Evolutionary conservation across 2,329 filamentous ascomycete genomes (phyloP).

Genomic region (Cercospora canescens): DNA sequence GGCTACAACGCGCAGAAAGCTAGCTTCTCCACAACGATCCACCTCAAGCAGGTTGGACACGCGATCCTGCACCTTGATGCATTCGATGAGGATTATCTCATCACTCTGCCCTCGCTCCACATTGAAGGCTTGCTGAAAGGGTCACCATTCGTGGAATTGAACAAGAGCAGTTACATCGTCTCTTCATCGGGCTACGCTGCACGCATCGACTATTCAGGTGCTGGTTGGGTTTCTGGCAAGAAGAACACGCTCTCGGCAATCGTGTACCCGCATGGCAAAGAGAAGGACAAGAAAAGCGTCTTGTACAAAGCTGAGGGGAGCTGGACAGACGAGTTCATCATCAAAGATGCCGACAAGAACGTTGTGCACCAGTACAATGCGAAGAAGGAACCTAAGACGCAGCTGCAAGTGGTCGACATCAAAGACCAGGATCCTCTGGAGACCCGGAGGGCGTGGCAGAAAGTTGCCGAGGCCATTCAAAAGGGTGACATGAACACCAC

Average conservation of each 20-base stretch:
- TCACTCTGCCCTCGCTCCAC: slow-evolving; percentile 86
- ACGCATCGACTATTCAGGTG: slow-evolving; percentile 90
- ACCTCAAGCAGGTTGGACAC: slow-evolving; percentile 78
- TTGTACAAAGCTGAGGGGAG: slow-evolving; percentile 84
- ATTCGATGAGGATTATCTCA: slow-evolving; percentile 74
- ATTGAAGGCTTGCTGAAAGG: slow-evolving; percentile 90
- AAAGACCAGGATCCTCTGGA: slow-evolving; percentile 85
- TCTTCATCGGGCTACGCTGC: slow-evolving; percentile 84
- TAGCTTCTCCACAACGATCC: slow-evolving; percentile 89
- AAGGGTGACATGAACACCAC: slow-evolving; percentile 83
- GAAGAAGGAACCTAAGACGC: slow-evolving; percentile 55
- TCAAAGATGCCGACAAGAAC: slow-evolving; percentile 64
- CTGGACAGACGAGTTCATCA: slow-evolving; percentile 81
- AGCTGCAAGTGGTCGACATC: slow-evolving; percentile 69
- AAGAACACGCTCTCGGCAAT: slow-evolving; percentile 85
- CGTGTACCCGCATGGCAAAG: slow-evolving; percentile 68
- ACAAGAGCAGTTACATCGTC: slow-evolving; percentile 79
- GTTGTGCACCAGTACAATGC: slow-evolving; percentile 49
- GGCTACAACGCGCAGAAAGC: slow-evolving; percentile 97
- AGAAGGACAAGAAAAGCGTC: slow-evolving; percentile 60
- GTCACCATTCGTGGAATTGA: slow-evolving; percentile 86
- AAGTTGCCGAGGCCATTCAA: slow-evolving; percentile 78
- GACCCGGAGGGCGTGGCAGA: slow-evolving; percentile 82
- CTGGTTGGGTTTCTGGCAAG: slow-evolving; percentile 92
- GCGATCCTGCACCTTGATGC: slow-evolving; percentile 74